phyloP scores from a whole-genome alignment of 371 early-diverging fungal genomes.

The Haplosporangium sp. region DNA sequence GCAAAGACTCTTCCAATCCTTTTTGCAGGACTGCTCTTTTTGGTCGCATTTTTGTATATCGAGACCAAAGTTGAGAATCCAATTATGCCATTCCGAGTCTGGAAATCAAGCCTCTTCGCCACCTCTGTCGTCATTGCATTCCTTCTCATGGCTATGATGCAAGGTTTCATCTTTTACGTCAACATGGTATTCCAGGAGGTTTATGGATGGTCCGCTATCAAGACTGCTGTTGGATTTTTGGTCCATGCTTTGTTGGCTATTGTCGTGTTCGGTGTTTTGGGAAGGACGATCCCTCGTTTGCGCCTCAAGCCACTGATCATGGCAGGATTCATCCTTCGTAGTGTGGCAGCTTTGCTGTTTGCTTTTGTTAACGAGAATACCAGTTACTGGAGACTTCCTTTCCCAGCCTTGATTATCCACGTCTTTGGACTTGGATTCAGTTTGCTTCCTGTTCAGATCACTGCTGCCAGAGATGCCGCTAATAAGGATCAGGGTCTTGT shows the following conservation, averaged over 20 bases:
- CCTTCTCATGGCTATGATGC: constrained; percentile 34
- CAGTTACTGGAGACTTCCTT: constrained; percentile 34
- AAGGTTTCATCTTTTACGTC: constrained; percentile 33
- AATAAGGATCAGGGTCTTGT: constrained; percentile 48
- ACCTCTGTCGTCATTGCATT: constrained; percentile 26
- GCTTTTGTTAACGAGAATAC: constrained; percentile 57
- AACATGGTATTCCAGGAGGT: constrained; percentile 47
- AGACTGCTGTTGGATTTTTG: constrained; percentile 42
- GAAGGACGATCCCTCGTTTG: constrained; percentile 28
- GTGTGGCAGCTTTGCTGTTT: constrained; percentile 29
- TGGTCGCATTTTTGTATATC: constrained; percentile 22
- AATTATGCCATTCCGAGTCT: constrained; percentile 41
- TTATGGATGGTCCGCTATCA: constrained; percentile 29
- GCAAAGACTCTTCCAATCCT: constrained; percentile 38
- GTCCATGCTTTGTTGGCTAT: constrained; percentile 41
- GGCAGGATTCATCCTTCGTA: constrained; percentile 30
- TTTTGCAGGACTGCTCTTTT: constrained; percentile 14
- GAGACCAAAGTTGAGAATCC: constrained; percentile 28
- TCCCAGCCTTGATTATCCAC: constrained; percentile 49
- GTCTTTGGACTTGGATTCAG: constrained; percentile 43
- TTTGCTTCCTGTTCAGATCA: constrained; percentile 38
- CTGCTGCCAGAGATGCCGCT: constrained; percentile 37
- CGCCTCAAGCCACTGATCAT: constrained; percentile 36
- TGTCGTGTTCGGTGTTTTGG: constrained; percentile 29
- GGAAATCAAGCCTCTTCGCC: constrained; percentile 28